Evolutionary conservation across 495 filamentous ascomycete species (phyloP).

Genomic region (Lentithecium fluviatile): DNA sequence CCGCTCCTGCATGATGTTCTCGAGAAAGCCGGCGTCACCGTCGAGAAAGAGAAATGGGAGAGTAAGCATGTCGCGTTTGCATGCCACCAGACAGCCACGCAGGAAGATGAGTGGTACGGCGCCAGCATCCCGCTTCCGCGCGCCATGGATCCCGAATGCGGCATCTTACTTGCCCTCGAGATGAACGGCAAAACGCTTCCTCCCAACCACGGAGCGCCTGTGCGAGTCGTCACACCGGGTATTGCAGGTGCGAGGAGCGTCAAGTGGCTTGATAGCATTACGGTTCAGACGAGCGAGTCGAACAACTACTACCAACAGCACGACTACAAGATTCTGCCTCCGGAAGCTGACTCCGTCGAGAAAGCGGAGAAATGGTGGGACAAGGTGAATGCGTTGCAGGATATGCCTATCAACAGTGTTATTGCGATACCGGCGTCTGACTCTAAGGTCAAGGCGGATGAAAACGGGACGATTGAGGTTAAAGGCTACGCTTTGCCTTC

Average conservation of each 20-base stretch:
- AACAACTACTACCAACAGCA: conserved; percentile 42
- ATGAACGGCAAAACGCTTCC: conserved; percentile 43
- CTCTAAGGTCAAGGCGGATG: conserved; percentile 41
- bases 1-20: conserved; percentile 58
- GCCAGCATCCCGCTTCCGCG: conserved; percentile 52
- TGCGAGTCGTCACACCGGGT: conserved; percentile 44
- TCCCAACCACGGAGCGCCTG: conserved; percentile 41
- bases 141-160: conserved; percentile 49
- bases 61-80: conserved; percentile 55
- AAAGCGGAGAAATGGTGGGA: conserved; percentile 50
- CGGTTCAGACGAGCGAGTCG: conserved; percentile 36
- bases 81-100: conserved; percentile 50
- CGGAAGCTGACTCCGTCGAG: conserved; percentile 39
- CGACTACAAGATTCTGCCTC: conserved; percentile 47
- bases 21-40: conserved; percentile 40
- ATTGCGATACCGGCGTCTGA: conserved; percentile 51
- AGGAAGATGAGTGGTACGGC: conserved; percentile 60
- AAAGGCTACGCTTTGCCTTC: conserved; percentile 59
- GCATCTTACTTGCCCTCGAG: conserved; percentile 55
- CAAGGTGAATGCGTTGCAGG: conserved; percentile 37
- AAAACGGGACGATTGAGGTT: conserved; percentile 48
- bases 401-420: conserved; percentile 51
- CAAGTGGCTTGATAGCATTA: conserved; percentile 44
- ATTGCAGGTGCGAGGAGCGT: conserved; percentile 42
- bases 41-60: conserved; percentile 29